A percentile compares a stretch with the other conserved stretches of the same genome.
Conservation (phyloP, 257 asterid genomes). For the Solanum ossicruentum region DNA sequence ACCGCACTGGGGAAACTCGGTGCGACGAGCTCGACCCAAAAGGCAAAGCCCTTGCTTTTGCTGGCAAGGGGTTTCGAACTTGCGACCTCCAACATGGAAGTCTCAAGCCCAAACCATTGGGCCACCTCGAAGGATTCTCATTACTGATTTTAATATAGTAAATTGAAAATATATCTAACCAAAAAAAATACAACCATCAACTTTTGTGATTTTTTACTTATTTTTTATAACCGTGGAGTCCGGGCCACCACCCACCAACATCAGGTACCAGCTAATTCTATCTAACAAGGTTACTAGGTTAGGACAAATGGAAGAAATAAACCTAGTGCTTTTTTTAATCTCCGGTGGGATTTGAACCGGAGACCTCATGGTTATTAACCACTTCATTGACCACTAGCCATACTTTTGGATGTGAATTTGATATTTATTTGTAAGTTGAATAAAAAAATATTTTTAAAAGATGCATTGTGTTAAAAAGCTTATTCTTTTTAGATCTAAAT, state of each 20-base stretch:
- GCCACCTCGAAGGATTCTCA: too few species aligned
- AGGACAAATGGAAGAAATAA: background rate
- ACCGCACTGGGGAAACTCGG: too few species aligned
- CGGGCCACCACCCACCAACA: background rate
- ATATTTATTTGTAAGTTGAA: background rate
- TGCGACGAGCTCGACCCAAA: too few species aligned
- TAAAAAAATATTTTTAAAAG: background rate
- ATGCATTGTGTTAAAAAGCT: background rate
- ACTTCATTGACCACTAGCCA: background rate
- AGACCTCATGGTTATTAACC: background rate
- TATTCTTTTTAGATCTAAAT: background rate
- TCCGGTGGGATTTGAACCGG: background rate
- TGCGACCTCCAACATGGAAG: too few species aligned
- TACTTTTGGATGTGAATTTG: background rate
- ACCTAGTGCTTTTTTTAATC: background rate
- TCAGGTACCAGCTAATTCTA: background rate
- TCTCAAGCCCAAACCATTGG: too few species aligned
- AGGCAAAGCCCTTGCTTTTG: too few species aligned
- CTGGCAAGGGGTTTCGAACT: too few species aligned
- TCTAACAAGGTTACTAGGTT: background rate
- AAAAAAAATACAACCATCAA: background rate
- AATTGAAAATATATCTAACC: background rate
- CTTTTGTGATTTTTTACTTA: background rate
- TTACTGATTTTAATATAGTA: background rate
- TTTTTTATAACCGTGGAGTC: too few species aligned